phyloP scores from a whole-genome alignment of 2,329 filamentous ascomycete species.

The Colletotrichum theobromicola region DNA sequence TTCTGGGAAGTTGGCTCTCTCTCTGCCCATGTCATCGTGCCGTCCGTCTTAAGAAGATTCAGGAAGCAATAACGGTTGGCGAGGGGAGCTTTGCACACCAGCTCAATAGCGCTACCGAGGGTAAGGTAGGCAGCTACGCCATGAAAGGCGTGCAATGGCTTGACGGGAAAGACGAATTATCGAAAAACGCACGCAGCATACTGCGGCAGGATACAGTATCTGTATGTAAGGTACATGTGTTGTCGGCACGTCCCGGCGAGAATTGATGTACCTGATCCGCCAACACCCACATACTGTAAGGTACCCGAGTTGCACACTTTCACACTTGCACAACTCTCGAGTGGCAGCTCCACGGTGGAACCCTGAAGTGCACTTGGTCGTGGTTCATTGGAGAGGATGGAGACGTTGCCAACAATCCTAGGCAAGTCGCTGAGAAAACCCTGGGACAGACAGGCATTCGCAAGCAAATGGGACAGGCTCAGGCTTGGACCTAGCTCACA shows the following conservation, averaged over 20 bases:
- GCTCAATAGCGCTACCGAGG: background rate
- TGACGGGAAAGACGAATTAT: background rate
- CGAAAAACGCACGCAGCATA: background rate
- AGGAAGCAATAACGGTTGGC: background rate
- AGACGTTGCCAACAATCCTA: background rate
- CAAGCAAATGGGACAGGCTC: background rate
- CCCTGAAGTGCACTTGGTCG: background rate
- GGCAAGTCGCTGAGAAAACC: background rate
- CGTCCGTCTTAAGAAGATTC: background rate
- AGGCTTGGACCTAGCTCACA: background rate
- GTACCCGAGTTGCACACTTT: conserved; percentile 13
- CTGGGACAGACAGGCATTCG: conserved; percentile 5
- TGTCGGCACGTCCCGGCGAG: background rate
- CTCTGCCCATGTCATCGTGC: background rate
- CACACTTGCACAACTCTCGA: background rate
- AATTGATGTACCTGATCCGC: background rate
- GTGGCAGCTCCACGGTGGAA: conserved; percentile 6
- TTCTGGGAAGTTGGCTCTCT: background rate
- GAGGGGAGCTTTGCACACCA: background rate
- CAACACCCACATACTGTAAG: conserved; percentile 1
- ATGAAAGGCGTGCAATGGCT: background rate
- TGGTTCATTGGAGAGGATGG: background rate
- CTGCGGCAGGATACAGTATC: background rate
- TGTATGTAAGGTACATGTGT: background rate
- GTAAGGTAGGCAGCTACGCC: background rate